Evolutionary conservation across 2,329 filamentous ascomycete genomes (phyloP).

Genomic region (Clonostachys rosea): DNA sequence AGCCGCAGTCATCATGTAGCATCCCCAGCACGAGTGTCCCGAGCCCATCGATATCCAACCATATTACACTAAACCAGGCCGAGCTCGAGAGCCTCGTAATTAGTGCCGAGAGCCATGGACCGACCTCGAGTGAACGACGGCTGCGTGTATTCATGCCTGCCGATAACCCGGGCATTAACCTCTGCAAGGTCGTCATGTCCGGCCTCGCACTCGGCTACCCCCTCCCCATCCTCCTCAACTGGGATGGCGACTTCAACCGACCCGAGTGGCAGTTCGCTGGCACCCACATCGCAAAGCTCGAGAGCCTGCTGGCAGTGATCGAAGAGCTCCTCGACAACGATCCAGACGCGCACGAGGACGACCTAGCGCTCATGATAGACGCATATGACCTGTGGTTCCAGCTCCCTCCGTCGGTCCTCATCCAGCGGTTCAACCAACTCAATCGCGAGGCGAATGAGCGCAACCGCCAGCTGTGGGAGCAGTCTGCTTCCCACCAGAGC

Average conservation of each 20-base stretch:
- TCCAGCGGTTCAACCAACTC: slow-evolving; percentile 25
- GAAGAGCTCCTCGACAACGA: slow-evolving; percentile 16
- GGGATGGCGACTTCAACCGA: slow-evolving; percentile 27
- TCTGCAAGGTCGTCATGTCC: slow-evolving; percentile 32
- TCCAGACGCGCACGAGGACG: slow-evolving; percentile 14
- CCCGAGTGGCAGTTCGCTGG: slow-evolving; percentile 28
- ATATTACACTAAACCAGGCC: not conserved
- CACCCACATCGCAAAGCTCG: slow-evolving; percentile 30
- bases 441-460: slow-evolving; percentile 25
- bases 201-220: slow-evolving; percentile 30
- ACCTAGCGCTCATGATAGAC: slow-evolving; percentile 28
- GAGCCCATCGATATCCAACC: too few relatives aligned
- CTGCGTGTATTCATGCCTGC: slow-evolving; percentile 31
- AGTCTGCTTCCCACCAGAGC: not conserved
- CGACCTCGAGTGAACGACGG: slow-evolving; percentile 8
- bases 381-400: slow-evolving; percentile 33
- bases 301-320: slow-evolving; percentile 21
- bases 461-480: slow-evolving; percentile 13
- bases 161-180: slow-evolving; percentile 25
- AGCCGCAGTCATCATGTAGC: too few relatives aligned
- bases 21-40: too few relatives aligned
- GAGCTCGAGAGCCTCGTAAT: not conserved
- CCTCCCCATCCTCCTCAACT: slow-evolving; percentile 26
- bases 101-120: not conserved
- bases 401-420: slow-evolving; percentile 26